Evolutionary conservation across 805 yeast genomes (phyloP).

Genomic region (Kuraishia molischiana): DNA sequence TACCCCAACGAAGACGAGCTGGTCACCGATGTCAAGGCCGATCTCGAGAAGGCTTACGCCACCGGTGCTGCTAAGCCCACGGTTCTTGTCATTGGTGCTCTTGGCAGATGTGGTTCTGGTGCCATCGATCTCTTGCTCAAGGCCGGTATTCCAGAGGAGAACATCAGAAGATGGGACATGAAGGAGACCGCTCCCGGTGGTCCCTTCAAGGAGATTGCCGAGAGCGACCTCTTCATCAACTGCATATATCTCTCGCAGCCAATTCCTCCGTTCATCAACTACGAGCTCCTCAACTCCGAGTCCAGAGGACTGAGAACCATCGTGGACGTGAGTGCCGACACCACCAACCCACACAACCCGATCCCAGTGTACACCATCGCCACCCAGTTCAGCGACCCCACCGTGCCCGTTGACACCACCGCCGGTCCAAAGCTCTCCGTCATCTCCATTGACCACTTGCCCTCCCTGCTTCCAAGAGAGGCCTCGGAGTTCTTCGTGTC

Average conservation of each 20-base stretch:
- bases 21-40: conserved; percentile 58
- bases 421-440: conserved; percentile 84
- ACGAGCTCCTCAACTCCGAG: conserved; percentile 51
- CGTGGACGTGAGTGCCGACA: conserved; percentile 97
- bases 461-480: conserved; percentile 93
- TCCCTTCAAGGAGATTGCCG: conserved; percentile 87
- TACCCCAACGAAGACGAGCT: conserved; percentile 72
- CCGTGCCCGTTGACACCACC: conserved; percentile 72
- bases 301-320: conserved; percentile 80
- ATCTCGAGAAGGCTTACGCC: conserved; percentile 44
- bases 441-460: conserved; percentile 92
- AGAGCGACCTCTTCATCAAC: conserved; percentile 85
- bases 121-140: conserved; percentile 77
- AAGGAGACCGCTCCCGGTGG: conserved; percentile 95
- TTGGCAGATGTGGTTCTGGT: conserved; percentile 98
- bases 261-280: conserved; percentile 83
- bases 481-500: conserved; percentile 85
- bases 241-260: conserved; percentile 92
- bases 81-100: conserved; percentile 88
- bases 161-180: conserved; percentile 92
- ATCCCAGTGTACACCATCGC: conserved; percentile 88
- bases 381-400: conserved; percentile 86
- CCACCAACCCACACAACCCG: conserved; percentile 97
- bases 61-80: conserved; percentile 63
- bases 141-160: conserved; percentile 80